phyloP scores from a whole-genome alignment of 768 basidiomycete species.

The Boletus insuetus region DNA sequence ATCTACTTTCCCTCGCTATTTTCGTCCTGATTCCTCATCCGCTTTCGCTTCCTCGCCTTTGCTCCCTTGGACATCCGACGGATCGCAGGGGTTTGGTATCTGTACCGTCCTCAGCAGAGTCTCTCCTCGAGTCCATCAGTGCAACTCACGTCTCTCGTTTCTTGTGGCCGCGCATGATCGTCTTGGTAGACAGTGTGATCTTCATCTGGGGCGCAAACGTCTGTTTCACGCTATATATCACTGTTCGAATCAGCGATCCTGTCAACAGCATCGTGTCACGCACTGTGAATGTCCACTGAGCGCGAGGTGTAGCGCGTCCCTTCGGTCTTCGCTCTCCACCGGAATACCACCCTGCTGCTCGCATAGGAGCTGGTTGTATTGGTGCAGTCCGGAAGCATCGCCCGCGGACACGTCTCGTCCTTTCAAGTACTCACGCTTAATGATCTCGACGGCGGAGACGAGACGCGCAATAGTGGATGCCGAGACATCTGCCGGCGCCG shows the following conservation, averaged over 20 bases:
- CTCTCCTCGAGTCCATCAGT: background rate
- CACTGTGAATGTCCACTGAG: conserved; percentile 62
- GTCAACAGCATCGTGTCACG: conserved; percentile 21
- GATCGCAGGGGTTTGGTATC: conserved; percentile 53
- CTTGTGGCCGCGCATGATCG: conserved; percentile 39
- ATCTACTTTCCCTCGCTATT: conserved; percentile 5
- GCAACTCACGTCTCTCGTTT: conserved; percentile 38
- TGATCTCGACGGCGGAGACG: conserved; percentile 76
- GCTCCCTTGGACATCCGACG: conserved; percentile 60
- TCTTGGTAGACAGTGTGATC: conserved; percentile 54
- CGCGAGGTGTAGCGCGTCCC: conserved; percentile 32
- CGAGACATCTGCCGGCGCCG: conserved; percentile 43
- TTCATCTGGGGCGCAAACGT: conserved; percentile 67
- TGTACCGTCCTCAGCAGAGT: conserved; percentile 32
- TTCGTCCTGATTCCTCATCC: conserved; percentile 32
- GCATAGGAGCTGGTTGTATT: conserved; percentile 70
- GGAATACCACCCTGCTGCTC: conserved; percentile 30
- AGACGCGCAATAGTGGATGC: conserved; percentile 54
- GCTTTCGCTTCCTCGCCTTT: conserved; percentile 51
- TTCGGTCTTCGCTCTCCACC: conserved; percentile 34
- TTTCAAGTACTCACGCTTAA: conserved; percentile 77
- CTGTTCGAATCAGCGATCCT: background rate
- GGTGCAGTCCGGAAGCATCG: conserved; percentile 58
- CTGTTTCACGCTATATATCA: conserved; percentile 44
- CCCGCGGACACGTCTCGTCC: conserved; percentile 42